Evolutionary conservation across 441 rosid species (phyloP), one percentile per base, ranked within the genome.

Genomic region (Rhodomyrtus psidioides): DNA sequence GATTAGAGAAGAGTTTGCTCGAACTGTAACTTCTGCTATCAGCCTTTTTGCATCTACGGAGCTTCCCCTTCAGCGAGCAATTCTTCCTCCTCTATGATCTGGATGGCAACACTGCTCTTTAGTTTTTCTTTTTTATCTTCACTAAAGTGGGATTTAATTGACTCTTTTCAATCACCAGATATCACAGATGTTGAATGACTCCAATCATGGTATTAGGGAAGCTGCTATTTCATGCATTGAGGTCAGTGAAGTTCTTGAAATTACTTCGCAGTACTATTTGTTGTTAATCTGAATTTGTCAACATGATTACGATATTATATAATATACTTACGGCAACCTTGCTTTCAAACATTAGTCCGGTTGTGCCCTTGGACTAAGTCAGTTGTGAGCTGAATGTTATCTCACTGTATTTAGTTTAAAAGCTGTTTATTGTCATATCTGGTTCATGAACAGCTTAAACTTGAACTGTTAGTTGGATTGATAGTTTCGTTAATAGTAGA

Each of bases 31-130:
- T 53, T 96, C 99, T 2, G 98, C 99, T 1, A 96, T 95, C 83
- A 91, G 93, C 90, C 99, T 98, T 92, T 96, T 98, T 88, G 93
- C 96, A n/a, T 92, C 99, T 34, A 96, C 99, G 2, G 99, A 98
- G 89, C 98, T 98, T 85, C 96, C 99, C 81, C 98, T 98, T 83
- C 99, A 98, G 86, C 94, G 99, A 76, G 96, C 95, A 88, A 96
- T 96, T 87, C 98, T 98, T 88, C 96, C 99, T 85, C 94, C 98
- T 84, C 99, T 96, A 95, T 86, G 91, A 84, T 88, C 55, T 89
- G 82, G 27, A 83, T 17, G 28, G 39, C 59, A 84, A 70, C 26
- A 39, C 49, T 70, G 49, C 79, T 70, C 49, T 70, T 70, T n/a
- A 70, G 49, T 49, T 70, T 70, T 70, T 70, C 79, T 2, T 8